Evolutionary conservation across 495 filamentous ascomycete genomes (phyloP).

Genomic region (Terfezia claveryi): DNA sequence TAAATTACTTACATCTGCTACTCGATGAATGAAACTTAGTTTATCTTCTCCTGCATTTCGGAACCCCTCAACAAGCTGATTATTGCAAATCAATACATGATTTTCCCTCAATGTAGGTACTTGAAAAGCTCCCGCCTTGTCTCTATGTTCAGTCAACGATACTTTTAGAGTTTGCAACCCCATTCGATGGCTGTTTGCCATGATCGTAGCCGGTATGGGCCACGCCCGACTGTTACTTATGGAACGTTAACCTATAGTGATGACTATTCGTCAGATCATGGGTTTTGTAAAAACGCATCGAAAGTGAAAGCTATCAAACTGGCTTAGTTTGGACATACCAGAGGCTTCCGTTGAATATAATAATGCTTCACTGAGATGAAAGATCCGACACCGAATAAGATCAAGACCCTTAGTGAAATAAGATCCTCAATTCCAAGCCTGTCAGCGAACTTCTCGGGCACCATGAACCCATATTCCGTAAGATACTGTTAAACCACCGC

Average conservation of each 20-base stretch:
- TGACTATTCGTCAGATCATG: no score
- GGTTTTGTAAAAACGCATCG: no score
- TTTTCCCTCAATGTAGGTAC: background rate
- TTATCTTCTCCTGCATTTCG: background rate
- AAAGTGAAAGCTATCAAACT: no score
- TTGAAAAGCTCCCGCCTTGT: background rate
- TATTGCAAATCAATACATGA: background rate
- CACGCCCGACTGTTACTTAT: background rate
- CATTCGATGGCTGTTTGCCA: background rate
- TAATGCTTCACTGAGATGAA: background rate
- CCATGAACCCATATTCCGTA: no score
- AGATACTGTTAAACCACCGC: no score
- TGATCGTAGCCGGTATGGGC: background rate
- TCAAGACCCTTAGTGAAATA: background rate
- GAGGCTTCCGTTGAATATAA: background rate
- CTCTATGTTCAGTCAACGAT: background rate
- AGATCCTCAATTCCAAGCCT: no score
- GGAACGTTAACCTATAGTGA: background rate
- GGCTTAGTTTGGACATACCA: background rate
- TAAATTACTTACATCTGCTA: background rate
- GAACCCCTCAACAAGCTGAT: background rate
- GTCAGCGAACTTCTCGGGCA: no score
- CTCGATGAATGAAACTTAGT: background rate
- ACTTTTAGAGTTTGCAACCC: background rate
- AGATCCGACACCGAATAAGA: background rate